Base-by-base conservation (phyloP, 148 eudicot species). In the Silene latifolia region DNA sequence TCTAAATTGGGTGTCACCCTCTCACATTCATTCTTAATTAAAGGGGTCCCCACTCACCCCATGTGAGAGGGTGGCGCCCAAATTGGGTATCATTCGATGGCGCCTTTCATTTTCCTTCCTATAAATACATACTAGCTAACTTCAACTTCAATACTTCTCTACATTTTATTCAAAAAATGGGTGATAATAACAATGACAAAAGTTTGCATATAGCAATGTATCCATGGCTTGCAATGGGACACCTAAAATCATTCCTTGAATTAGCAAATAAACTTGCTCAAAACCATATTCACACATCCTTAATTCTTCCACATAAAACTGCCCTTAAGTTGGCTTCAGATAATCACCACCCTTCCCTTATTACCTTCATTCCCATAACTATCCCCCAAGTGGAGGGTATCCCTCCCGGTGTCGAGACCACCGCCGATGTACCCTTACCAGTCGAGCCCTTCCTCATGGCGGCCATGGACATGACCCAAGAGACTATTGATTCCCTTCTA, bases 211-310 rank as follows among this genome's bases (percentile, higher is more conserved):
- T 84, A 25, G 78, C 73, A 7, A 84, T 81, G 84, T 81, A 59
- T 39, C 87, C 87, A 46, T 84, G 87, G 87, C 76, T 78, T 56
- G 87, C 84, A 56, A 60, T 81, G 70, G 87, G 87, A 19, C 87
- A 84, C 59, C 57, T 84, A 8, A 72, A 71, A 27, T 44, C 87
- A 9, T 84, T 19, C 67, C 84, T 81, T 21, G 84, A 75, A 15
- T 10, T 79, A 44, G 70, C 87, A 72, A 84, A 84, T 73, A 79
- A 73, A 61, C 69, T 84, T 0, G 82, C 84, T 4, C 47, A 69
- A 24, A 73, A 67, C 62, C 82, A 82, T 74, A 81, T 81, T 71
- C 64, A 20, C 12, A 72, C 79, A 47, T 63, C 75, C 66, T 72
- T 85, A 62, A 60, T 82, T 71, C 47, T 77, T 46, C 88, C 85